These are phyloP conservation scores for Nymphaea colorata DNA, from an alignment of 164 flowering plant genomes.

Conservation along the genomic window DNA sequence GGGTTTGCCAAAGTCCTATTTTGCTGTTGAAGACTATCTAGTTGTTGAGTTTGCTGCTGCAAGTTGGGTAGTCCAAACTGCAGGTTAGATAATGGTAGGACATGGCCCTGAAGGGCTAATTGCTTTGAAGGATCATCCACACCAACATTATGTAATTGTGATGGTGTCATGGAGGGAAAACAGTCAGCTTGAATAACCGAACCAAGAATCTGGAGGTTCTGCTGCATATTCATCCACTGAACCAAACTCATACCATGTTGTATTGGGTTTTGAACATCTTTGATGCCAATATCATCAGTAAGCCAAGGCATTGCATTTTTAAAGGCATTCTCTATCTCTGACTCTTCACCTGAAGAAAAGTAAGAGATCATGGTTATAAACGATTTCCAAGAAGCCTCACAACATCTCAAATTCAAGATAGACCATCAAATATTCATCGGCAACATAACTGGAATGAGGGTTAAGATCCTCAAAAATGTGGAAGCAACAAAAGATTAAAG, in stretches of 20 bases:
- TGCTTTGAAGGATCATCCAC: conserved; percentile 68
- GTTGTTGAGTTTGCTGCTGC: conserved; percentile 34
- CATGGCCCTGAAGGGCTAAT: conserved; percentile 65
- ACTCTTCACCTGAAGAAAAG: conserved; percentile 56
- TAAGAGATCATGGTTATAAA: background rate
- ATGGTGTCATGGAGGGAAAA: conserved; percentile 41
- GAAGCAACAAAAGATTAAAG: background rate
- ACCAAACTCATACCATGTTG: conserved; percentile 82
- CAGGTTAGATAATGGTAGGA: conserved; percentile 28
- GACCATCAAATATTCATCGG: no score
- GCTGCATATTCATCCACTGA: conserved; percentile 98
- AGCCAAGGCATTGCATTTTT: conserved; percentile 95
- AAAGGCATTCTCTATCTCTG: conserved; percentile 66
- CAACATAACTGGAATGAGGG: no score
- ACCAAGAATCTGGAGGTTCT: conserved; percentile 37
- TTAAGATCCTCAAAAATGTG: background rate
- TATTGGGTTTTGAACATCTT: conserved; percentile 55
- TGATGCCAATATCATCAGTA: conserved; percentile 68
- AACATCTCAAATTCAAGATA: background rate
- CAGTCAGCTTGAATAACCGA: conserved; percentile 52
- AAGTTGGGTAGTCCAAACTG: conserved; percentile 39
- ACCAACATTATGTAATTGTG: conserved; percentile 36
- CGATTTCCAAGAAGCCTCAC: background rate
- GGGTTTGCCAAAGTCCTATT: conserved; percentile 11
- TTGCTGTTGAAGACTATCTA: conserved; percentile 43